Conservation (phyloP, 495 filamentous ascomycete species). For the Xylaria sp. region DNA sequence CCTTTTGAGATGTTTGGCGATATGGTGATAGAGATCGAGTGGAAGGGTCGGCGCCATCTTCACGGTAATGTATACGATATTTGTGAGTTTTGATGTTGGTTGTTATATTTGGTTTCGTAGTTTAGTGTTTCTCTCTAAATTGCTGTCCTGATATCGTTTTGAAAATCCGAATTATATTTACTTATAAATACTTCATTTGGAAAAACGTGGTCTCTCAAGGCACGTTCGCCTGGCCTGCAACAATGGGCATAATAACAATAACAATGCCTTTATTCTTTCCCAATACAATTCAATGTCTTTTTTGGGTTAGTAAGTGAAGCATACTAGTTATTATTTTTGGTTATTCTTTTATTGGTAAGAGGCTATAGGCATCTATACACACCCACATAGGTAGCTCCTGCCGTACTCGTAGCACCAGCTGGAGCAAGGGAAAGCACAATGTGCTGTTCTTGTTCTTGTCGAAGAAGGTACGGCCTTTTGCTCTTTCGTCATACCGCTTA, state of each 20-base stretch:
- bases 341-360: no score
- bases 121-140: neutral
- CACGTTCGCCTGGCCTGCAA: slow-evolving; percentile 69
- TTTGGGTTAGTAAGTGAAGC: neutral
- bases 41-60: neutral
- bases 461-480: neutral
- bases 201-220: neutral
- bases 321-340: neutral
- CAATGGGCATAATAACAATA: neutral
- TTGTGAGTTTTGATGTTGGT: neutral
- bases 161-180: no score
- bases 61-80: neutral
- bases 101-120: neutral
- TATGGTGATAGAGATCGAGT: neutral
- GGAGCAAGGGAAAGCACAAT: neutral
- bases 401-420: neutral
- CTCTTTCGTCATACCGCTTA: neutral
- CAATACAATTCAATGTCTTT: neutral
- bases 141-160: neutral
- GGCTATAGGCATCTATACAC: no score
- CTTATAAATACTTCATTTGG: neutral
- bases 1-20: neutral
- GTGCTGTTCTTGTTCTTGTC: neutral
- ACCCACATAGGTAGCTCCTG: no score
- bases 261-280: neutral